Percentiles rank a stretch among this genome's conserved stretches.
Conservation (phyloP, 495 filamentous ascomycete species). For the Tuber melanosporum region DNA sequence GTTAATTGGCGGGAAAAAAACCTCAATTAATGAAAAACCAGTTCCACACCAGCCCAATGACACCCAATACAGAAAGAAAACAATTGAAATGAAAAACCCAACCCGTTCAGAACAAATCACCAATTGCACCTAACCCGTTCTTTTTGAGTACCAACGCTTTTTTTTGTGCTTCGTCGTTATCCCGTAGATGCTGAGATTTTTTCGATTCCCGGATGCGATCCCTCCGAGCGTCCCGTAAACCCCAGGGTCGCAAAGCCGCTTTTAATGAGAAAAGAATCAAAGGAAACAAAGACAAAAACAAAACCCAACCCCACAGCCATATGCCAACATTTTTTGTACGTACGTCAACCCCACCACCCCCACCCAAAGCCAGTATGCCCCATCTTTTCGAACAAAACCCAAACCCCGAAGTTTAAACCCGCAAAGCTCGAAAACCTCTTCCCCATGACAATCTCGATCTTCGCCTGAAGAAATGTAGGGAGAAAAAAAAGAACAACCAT, state of each 20-base stretch:
- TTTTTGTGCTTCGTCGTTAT: conserved; percentile 32
- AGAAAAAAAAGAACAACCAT: conserved; percentile 40
- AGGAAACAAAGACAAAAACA: conserved; percentile 19
- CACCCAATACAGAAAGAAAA: conserved; percentile 39
- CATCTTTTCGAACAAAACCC: conserved; percentile 38
- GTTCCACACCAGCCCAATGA: conserved; percentile 41
- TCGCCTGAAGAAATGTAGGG: conserved; percentile 32
- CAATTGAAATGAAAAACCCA: conserved; percentile 31
- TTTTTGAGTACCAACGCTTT: conserved; percentile 36
- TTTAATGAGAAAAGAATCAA: conserved; percentile 24
- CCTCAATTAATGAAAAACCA: conserved; percentile 39
- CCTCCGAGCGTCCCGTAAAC: neutral
- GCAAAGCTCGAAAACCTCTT: conserved; percentile 25
- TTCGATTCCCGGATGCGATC: neutral
- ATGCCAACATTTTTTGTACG: conserved; percentile 39
- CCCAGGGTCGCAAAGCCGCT: conserved; percentile 27
- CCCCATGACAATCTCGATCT: conserved; percentile 36
- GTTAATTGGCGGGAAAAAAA: conserved; percentile 13
- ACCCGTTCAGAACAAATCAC: conserved; percentile 39
- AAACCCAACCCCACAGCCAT: conserved; percentile 40
- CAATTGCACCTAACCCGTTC: conserved; percentile 38
- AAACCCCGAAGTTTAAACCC: conserved; percentile 39
- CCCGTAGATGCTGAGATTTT: conserved; percentile 21
- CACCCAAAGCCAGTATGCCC: conserved; percentile 40
- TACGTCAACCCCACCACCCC: conserved; percentile 37